phyloP scores from a whole-genome alignment of 768 basidiomycete genomes.

The Pholiota molesta region DNA sequence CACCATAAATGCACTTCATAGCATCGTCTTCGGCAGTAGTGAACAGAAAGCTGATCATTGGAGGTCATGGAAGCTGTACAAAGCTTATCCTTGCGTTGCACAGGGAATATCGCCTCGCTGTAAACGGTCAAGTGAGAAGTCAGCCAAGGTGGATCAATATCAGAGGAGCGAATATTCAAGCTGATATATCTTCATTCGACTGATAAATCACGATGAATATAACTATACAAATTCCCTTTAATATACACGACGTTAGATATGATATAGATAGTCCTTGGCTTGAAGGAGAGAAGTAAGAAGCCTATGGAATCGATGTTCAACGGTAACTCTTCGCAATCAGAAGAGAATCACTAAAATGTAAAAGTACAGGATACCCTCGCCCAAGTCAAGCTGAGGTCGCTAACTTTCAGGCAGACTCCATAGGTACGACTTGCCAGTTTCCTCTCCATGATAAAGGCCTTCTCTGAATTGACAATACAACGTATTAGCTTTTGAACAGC shows the following conservation, averaged over 20 bases:
- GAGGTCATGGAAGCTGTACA: slow-evolving; percentile 47
- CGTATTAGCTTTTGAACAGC: background rate
- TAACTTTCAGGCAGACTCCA: slow-evolving; percentile 59
- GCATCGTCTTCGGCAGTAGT: background rate
- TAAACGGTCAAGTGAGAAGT: background rate
- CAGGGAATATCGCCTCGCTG: slow-evolving; percentile 33
- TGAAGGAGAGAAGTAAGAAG: background rate
- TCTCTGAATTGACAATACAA: slow-evolving; percentile 41
- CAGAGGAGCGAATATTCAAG: too few relatives aligned
- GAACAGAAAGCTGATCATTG: slow-evolving; percentile 19
- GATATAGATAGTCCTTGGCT: background rate
- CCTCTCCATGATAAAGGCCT: slow-evolving; percentile 65
- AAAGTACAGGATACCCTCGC: slow-evolving; percentile 4
- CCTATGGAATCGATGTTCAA: background rate
- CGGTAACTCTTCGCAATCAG: background rate
- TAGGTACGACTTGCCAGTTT: slow-evolving; percentile 57
- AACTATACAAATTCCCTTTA: background rate
- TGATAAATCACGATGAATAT: background rate
- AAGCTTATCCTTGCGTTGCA: slow-evolving; percentile 49
- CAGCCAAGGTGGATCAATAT: too few relatives aligned
- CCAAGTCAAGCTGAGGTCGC: background rate
- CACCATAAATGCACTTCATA: background rate
- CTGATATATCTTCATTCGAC: too few relatives aligned
- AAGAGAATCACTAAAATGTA: background rate
- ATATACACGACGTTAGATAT: background rate